phyloP scores from a whole-genome alignment of 2,329 filamentous ascomycete species.

The Cercospora citrullina region DNA sequence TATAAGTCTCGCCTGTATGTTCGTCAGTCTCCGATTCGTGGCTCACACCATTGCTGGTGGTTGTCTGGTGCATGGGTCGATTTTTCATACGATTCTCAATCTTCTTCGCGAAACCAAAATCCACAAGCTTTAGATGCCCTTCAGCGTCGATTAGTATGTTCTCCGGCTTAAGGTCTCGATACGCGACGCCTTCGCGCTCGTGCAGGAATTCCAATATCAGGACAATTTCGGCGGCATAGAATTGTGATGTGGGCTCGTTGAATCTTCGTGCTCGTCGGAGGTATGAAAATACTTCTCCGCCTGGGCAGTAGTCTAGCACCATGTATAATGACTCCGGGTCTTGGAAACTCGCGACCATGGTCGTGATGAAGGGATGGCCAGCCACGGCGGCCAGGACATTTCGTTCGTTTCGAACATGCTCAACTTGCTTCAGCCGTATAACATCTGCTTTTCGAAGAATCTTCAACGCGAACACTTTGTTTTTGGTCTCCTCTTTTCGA shows the following conservation, averaged over 20 bases:
- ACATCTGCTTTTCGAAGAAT: constrained; percentile 69
- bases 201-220: constrained; percentile 79
- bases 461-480: constrained; percentile 77
- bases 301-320: constrained; percentile 79
- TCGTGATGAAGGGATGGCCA: constrained; percentile 81
- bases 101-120: constrained; percentile 83
- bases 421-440: constrained; percentile 80
- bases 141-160: constrained; percentile 76
- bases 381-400: constrained; percentile 74
- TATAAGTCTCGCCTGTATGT: constrained; percentile 68
- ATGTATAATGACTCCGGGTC: constrained; percentile 78
- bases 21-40: constrained; percentile 22
- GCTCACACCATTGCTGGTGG: constrained; percentile 1
- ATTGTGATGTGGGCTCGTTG: constrained; percentile 73
- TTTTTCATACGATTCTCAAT: constrained; percentile 59
- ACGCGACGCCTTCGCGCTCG: constrained; percentile 76
- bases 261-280: constrained; percentile 75
- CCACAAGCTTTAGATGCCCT: constrained; percentile 78
- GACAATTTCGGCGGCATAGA: constrained; percentile 82
- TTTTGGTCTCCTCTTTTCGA: constrained; percentile 37
- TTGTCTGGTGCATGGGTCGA: background rate
- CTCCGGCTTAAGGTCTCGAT: constrained; percentile 79
- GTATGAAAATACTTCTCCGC: constrained; percentile 83
- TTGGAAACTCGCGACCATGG: constrained; percentile 74
- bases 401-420: constrained; percentile 82